Evolutionary conservation across 192 early-diverging fungal genomes (phyloP).

Genomic region (Geranomyces michiganensis): DNA sequence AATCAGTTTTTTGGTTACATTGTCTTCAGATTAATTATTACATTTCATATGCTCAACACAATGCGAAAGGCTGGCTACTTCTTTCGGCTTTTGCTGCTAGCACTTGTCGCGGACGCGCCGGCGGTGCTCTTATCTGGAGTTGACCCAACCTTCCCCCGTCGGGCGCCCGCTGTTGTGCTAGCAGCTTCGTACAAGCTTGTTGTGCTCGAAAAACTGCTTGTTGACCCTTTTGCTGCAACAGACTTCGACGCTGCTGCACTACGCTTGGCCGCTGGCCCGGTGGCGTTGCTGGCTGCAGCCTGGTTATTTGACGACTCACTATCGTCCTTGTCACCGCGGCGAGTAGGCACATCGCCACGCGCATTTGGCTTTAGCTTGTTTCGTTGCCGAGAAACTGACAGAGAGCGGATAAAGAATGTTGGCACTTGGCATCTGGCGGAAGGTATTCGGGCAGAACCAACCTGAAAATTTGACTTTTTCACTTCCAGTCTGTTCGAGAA

Average conservation of each 20-base stretch:
- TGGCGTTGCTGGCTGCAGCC: constrained; percentile 1
- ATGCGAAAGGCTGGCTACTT: background rate
- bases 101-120: background rate
- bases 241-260: constrained; percentile 1
- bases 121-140: background rate
- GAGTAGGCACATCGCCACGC: constrained; percentile 14
- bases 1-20: no score
- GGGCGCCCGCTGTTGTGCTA: background rate
- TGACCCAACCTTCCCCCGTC: background rate
- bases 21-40: no score
- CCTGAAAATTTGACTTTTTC: constrained; percentile 57
- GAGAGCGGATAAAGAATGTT: constrained; percentile 6
- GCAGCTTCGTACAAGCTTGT: constrained; percentile 24
- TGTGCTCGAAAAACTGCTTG: constrained; percentile 21
- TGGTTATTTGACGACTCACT: background rate
- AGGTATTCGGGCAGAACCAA: constrained; percentile 11
- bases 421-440: background rate
- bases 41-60: no score
- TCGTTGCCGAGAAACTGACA: constrained; percentile 21
- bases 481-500: constrained; percentile 46
- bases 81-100: background rate
- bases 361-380: constrained; percentile 29
- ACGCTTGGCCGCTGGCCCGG: background rate
- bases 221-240: background rate
- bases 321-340: constrained; percentile 13